Base-by-base conservation (phyloP, 2,329 filamentous ascomycete genomes). In the Zarea fungicola region DNA sequence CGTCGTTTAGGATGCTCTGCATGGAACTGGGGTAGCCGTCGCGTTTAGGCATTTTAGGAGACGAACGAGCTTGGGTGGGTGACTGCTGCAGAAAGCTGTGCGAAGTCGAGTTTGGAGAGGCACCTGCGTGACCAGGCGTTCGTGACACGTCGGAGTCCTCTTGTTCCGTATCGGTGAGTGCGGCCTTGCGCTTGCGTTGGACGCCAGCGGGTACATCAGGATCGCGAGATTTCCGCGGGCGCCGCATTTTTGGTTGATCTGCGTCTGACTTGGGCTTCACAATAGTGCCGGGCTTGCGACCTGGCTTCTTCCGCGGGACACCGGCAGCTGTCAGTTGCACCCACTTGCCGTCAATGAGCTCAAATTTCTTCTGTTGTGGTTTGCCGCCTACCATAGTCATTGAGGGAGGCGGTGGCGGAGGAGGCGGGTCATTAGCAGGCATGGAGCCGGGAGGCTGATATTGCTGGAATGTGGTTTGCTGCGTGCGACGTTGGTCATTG, bases 221-320 rank as follows among this genome's bases (percentile, higher is more conserved):
- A 57, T 84, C 81, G 54, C 71, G 75, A 21, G 78, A 73, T 58
- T 83, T 84, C 49, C 80, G 65, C 7, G 73, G 69, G 54, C 73
- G 76, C 51, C 77, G 75, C 46, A 67, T 67, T 61, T 80, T 80
- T 56, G 71, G 63, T 19, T 68, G 68, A 13, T 76, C 71, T 41
- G 66, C 68, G 44, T 65, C 62, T 47, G 60, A 60, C 61, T 70
- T 72, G 50, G 66, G 64, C 57, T 75, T 77, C 42, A 74, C 64
- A 48, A 67, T 75, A 52, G 70, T 78, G 60, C 75, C 85, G 59
- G 81, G 80, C 60, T 85, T 85, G 42, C 81, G 76, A 19, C 80
- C 81, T 18, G 81, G 80, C 66, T 84, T 85, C 66, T 83, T 83
- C 5, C 80, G 68, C 1, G 79, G 78, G 6, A 80, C 60, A 10